Conservation (phyloP, 495 filamentous ascomycete species). For the Staphylotrichum longicolle region DNA sequence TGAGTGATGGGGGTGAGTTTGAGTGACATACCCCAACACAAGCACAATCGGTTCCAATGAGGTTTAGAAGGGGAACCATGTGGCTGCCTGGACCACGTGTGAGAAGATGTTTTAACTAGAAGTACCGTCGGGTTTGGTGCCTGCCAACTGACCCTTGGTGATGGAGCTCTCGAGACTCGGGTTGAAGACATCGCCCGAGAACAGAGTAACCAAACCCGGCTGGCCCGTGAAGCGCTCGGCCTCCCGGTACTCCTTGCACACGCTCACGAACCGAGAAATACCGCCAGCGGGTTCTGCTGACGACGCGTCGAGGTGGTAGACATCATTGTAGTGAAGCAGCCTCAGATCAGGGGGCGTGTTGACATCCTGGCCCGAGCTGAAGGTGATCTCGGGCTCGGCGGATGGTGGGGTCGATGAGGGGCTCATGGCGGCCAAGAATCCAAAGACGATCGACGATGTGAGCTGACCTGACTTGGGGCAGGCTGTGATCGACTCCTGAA, state of each 20-base stretch:
- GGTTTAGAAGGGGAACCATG: slow-evolving; percentile 86
- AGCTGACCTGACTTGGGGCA: background rate
- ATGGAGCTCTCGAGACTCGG: slow-evolving; percentile 81
- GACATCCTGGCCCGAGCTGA: slow-evolving; percentile 45
- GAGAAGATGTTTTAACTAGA: background rate
- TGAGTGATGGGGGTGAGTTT: background rate
- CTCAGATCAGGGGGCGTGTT: slow-evolving; percentile 64
- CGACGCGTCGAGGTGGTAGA: slow-evolving; percentile 75
- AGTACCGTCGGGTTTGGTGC: background rate
- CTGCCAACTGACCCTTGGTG: slow-evolving; percentile 62
- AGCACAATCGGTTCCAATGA: slow-evolving; percentile 69
- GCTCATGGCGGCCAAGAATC: slow-evolving; percentile 14
- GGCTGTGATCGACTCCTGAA: too few species aligned
- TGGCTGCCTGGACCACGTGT: slow-evolving; percentile 54
- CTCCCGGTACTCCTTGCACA: slow-evolving; percentile 68
- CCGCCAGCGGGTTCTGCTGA: slow-evolving; percentile 82
- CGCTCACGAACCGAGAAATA: slow-evolving; percentile 72
- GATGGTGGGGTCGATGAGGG: slow-evolving; percentile 16
- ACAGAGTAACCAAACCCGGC: slow-evolving; percentile 70
- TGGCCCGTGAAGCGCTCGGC: slow-evolving; percentile 57
- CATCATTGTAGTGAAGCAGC: slow-evolving; percentile 88
- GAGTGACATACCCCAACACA: slow-evolving; percentile 67
- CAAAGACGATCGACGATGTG: too few species aligned
- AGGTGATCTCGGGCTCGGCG: slow-evolving; percentile 41
- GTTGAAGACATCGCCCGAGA: slow-evolving; percentile 91